Evolutionary conservation across 2,329 filamentous ascomycete genomes (phyloP).

Genomic region (Metarhizium guizhouense): DNA sequence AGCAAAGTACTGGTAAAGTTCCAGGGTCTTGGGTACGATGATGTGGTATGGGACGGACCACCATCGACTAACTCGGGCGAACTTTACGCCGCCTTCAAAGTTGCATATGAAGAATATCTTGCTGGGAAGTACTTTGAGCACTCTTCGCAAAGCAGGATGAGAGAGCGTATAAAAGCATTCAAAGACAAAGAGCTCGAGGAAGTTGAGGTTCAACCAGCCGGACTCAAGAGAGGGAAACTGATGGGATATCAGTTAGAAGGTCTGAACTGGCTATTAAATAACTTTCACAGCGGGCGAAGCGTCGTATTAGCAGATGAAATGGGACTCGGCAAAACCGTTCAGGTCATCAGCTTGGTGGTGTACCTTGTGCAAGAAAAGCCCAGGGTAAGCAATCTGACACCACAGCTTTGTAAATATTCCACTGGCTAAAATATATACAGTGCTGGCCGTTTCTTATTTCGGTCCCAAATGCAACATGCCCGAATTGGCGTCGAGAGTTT

Average conservation of each 20-base stretch:
- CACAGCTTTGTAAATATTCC: not conserved
- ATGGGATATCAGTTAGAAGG: conserved; percentile 94
- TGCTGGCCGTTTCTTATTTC: conserved; percentile 92
- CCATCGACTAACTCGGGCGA: conserved; percentile 55
- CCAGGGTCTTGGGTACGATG: conserved; percentile 84
- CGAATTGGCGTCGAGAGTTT: conserved; percentile 97
- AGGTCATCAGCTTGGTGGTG: conserved; percentile 76
- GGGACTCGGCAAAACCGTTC: conserved; percentile 95
- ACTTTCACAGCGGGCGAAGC: conserved; percentile 74
- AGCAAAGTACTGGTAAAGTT: conserved; percentile 77
- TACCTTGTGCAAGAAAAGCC: conserved; percentile 59
- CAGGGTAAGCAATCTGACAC: conserved; percentile 24
- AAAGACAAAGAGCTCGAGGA: conserved; percentile 60
- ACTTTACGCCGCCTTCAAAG: conserved; percentile 70
- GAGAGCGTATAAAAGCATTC: conserved; percentile 58
- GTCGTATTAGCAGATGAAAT: conserved; percentile 95
- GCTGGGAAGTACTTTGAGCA: conserved; percentile 61
- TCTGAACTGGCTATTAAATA: conserved; percentile 89
- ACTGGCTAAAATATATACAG: conserved; percentile 14
- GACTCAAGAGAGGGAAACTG: conserved; percentile 67
- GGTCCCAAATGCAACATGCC: conserved; percentile 87
- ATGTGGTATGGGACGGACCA: conserved; percentile 81
- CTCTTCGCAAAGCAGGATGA: conserved; percentile 50
- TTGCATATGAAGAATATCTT: conserved; percentile 81
- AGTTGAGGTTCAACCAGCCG: conserved; percentile 61